Percentiles rank a stretch among this genome's conserved stretches.
Evolutionary conservation across 108 stramenopile genomes (phyloP).

Genomic region (Cylindrotheca closterium): DNA sequence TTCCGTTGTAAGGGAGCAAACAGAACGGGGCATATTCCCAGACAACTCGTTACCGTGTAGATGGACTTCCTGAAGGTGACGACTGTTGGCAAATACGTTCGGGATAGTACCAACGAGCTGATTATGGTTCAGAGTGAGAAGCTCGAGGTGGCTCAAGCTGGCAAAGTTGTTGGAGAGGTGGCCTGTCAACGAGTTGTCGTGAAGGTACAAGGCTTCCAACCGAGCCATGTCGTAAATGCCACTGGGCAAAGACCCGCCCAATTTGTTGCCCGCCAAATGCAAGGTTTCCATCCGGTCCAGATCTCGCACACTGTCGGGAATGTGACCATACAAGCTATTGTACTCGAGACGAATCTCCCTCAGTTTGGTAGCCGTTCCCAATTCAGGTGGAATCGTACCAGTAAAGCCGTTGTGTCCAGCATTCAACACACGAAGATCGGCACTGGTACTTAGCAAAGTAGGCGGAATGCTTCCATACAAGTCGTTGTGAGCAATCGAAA

Average conservation of each 20-base stretch:
- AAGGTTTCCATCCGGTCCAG: too few species aligned
- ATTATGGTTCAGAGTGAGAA: not conserved
- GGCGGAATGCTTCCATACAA: conserved; percentile 55
- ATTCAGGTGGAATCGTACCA: conserved; percentile 36
- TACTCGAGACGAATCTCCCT: not conserved
- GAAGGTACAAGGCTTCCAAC: not conserved
- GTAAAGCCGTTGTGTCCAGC: too few species aligned
- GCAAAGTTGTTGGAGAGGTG: not conserved
- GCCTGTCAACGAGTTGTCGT: not conserved
- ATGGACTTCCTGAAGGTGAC: not conserved
- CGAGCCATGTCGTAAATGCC: too few species aligned
- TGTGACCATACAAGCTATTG: not conserved
- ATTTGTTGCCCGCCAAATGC: too few species aligned
- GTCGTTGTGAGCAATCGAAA: conserved; percentile 29
- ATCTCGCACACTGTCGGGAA: not conserved
- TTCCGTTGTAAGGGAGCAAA: too few species aligned
- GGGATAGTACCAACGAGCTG: not conserved
- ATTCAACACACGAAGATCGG: too few species aligned
- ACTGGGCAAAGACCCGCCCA: too few species aligned
- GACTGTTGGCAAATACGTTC: not conserved
- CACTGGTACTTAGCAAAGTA: too few species aligned
- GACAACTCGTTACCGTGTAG: not conserved
- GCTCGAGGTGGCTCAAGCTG: not conserved
- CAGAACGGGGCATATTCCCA: too few species aligned
- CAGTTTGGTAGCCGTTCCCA: conserved; percentile 35